Base-by-base conservation (phyloP, 2,329 filamentous ascomycete genomes). In the Endothia cerciana region DNA sequence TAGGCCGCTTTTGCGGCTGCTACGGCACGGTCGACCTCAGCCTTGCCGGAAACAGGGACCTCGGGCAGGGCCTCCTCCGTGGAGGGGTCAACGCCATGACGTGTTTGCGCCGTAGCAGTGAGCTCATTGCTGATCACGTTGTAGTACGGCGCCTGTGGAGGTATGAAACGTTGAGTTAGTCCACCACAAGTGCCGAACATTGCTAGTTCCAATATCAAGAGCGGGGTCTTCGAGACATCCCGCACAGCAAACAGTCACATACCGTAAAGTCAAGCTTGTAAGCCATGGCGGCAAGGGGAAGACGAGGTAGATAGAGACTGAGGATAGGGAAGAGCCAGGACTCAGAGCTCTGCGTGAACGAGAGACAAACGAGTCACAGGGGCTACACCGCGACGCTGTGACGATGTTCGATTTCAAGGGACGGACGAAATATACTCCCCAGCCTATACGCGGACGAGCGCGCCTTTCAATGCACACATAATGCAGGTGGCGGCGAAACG, bases 51-150 rank as follows among this genome's bases (percentile, higher is more conserved):
- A 53, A 85, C 75, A 0, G 83, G 83, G 1, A 84, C 81, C 22
- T 80, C 78, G 60, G 80, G 80, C 47, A 83, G 81, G 45, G 80
- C 76, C 66, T 82, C 72, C 40, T 77, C 75, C 28, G 78, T 84
- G n/a, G 81, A 75, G 0, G 83, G 83, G 72, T 84, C 83, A 70
- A 83, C 76, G 43, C 79, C 77, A 70, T 80, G 78, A 59, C 81
- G 78, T 10, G 78, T 83, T 57, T 78, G 71, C 15, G 77, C 65
- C 0, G 81, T 83, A n/a, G 78, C 72, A 19, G 74, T 75, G 68
- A 81, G 73, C 73, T 83, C 75, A 66, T 82, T 83, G 67, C 84
- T 79, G 70, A 86, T 79, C 67, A 82, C 77, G 74, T 85, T 85
- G 68, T 77, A 76, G 71, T 82, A 85, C 2, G 51, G 38, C 25